phyloP scores from a whole-genome alignment of 2,329 filamentous ascomycete genomes.

The Colletotrichum zoysiae region DNA sequence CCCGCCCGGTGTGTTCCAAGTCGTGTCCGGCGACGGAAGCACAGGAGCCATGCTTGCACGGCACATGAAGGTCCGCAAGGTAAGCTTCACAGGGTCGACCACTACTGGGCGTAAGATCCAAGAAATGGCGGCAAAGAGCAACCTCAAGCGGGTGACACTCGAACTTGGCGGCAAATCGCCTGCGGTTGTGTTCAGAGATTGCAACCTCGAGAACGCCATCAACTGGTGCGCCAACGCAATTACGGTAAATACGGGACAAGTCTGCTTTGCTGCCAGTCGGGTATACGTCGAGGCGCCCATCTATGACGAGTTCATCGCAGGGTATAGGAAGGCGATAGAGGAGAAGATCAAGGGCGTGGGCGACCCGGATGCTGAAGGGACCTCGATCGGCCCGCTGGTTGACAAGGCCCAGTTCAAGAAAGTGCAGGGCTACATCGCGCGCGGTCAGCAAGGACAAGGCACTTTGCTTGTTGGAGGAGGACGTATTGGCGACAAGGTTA shows the following conservation, averaged over 20 bases:
- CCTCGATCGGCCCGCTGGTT: constrained; percentile 69
- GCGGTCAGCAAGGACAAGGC: constrained; percentile 53
- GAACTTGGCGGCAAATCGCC: constrained; percentile 78
- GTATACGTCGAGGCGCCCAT: constrained; percentile 75
- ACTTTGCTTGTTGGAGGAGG: constrained; percentile 53
- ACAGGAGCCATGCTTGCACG: too few species aligned
- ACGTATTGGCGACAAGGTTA: constrained; percentile 54
- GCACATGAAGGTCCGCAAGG: too few species aligned
- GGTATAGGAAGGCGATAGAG: constrained; percentile 71
- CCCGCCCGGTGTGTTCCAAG: too few species aligned
- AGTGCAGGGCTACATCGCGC: constrained; percentile 59
- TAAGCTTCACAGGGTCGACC: too few species aligned
- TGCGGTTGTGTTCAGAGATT: constrained; percentile 74
- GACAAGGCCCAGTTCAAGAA: constrained; percentile 62
- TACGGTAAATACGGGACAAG: constrained; percentile 80
- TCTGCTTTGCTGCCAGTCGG: constrained; percentile 80
- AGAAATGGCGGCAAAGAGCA: too few species aligned
- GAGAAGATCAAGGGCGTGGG: constrained; percentile 67
- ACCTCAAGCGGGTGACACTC: too few species aligned
- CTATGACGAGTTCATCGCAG: constrained; percentile 70
- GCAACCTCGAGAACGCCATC: constrained; percentile 71
- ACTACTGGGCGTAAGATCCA: too few species aligned
- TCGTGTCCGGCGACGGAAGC: too few species aligned
- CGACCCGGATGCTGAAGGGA: constrained; percentile 69
- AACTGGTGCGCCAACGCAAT: constrained; percentile 56